These are phyloP conservation scores for Lepidium africanum DNA, from an alignment of 345 rosid genomes.

Conservation along the genomic window DNA sequence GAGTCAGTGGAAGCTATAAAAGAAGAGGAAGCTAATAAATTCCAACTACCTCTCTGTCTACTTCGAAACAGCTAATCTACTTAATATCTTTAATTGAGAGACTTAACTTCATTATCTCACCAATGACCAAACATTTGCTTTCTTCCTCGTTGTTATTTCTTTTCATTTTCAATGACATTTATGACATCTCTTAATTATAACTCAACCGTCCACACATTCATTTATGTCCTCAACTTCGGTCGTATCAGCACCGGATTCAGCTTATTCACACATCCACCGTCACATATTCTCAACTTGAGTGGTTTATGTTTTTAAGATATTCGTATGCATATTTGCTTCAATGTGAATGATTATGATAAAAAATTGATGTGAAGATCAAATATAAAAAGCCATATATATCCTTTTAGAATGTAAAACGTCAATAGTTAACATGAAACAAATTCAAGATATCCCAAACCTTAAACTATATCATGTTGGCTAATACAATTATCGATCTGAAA, in stretches of 20 bases:
- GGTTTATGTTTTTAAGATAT: background rate
- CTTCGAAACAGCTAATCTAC: constrained; percentile 17
- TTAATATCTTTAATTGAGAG: constrained; percentile 4
- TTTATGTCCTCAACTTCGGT: constrained; percentile 11
- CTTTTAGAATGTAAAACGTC: background rate
- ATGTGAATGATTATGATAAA: background rate
- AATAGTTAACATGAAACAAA: background rate
- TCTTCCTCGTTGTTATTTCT: constrained; percentile 8
- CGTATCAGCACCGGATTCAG: constrained; percentile 3
- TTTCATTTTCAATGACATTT: background rate
- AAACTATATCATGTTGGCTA: too few species aligned
- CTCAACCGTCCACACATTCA: constrained; percentile 23
- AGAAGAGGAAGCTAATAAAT: constrained; percentile 17
- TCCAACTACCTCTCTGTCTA: constrained; percentile 28
- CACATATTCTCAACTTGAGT: background rate
- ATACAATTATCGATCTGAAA: too few species aligned
- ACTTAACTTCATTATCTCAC: constrained; percentile 22
- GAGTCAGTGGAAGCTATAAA: constrained; percentile 18
- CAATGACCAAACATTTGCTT: constrained; percentile 8
- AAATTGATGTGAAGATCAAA: background rate
- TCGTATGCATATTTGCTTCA: background rate
- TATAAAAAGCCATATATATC: background rate
- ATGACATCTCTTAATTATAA: background rate
- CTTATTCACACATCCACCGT: background rate
- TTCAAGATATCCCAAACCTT: too few species aligned